phyloP scores from a whole-genome alignment of 768 basidiomycete genomes.

The Amanita molliuscula region DNA sequence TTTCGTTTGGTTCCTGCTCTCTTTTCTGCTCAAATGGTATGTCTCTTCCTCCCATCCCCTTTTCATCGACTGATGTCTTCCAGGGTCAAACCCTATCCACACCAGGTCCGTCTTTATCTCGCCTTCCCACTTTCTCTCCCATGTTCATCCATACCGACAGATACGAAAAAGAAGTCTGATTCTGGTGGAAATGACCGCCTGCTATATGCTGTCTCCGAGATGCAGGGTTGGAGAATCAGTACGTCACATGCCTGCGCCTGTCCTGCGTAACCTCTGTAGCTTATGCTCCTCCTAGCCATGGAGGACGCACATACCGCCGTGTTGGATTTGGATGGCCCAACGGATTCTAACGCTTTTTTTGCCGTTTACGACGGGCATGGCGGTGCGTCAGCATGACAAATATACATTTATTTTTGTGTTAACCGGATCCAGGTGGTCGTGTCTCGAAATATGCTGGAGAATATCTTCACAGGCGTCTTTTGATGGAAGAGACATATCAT shows the following conservation, averaged over 20 bases:
- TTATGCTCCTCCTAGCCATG: conserved; percentile 56
- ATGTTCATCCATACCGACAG: conserved; percentile 26
- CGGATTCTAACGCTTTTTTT: conserved; percentile 68
- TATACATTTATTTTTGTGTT: conserved; percentile 8
- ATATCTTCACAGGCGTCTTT: conserved; percentile 70
- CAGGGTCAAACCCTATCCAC: conserved; percentile 84
- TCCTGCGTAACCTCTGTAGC: conserved; percentile 2
- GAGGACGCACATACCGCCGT: conserved; percentile 87
- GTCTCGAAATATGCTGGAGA: conserved; percentile 85
- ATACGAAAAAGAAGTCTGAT: conserved; percentile 73
- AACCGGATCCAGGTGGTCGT: conserved; percentile 44
- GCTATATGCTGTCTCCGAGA: conserved; percentile 78
- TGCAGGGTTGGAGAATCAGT: conserved; percentile 99
- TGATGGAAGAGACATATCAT: conserved; percentile 63
- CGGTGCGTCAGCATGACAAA: conserved; percentile 38
- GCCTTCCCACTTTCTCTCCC: conserved; percentile 6
- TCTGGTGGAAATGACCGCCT: conserved; percentile 61
- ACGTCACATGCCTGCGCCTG: conserved; percentile 26
- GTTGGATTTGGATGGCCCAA: conserved; percentile 52
- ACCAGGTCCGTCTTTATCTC: conserved; percentile 43
- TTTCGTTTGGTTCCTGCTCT: neutral
- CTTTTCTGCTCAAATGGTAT: conserved; percentile 21
- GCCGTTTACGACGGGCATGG: conserved; percentile 99
- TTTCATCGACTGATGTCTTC: conserved; percentile 10
- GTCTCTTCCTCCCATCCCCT: conserved; percentile 9